These are phyloP conservation scores for Dujonia santamariae DNA, from an alignment of 1,139 yeast genomes.

Conservation along the genomic window DNA sequence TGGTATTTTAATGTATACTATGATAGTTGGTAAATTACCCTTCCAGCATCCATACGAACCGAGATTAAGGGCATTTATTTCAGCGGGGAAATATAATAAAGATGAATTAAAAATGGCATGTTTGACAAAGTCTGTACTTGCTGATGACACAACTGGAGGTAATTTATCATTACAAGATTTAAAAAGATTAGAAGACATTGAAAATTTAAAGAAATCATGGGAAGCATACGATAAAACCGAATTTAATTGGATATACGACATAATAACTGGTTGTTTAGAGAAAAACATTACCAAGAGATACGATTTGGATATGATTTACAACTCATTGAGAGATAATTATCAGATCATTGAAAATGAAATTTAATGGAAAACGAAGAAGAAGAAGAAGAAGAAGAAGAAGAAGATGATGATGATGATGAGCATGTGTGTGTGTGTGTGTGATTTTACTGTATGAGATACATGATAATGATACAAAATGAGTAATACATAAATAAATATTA, in stretches of 20 bases:
- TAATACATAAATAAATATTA: no score
- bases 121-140: conserved; percentile 25
- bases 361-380: no score
- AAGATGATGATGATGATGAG: no score
- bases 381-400: no score
- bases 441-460: no score
- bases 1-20: conserved; percentile 73
- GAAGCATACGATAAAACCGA: conserved; percentile 17
- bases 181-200: conserved; percentile 17
- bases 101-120: conserved; percentile 36
- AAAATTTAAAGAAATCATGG: conserved; percentile 20
- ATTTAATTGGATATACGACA: conserved; percentile 34
- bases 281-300: conserved; percentile 49
- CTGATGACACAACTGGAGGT: conserved; percentile 10
- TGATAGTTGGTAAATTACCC: conserved; percentile 74
- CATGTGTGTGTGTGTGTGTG: no score
- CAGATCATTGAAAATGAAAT: no score
- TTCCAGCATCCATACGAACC: conserved; percentile 84
- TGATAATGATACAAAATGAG: no score
- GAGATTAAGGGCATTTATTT: conserved; percentile 66
- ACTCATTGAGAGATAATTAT: no score
- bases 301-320: conserved; percentile 38
- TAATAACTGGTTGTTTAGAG: conserved; percentile 55
- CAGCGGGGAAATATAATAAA: conserved; percentile 60
- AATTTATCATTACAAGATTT: conserved; percentile 22